Base-by-base conservation (phyloP, 2,329 filamentous ascomycete species). In the Myriosclerotinia duriaeana region DNA sequence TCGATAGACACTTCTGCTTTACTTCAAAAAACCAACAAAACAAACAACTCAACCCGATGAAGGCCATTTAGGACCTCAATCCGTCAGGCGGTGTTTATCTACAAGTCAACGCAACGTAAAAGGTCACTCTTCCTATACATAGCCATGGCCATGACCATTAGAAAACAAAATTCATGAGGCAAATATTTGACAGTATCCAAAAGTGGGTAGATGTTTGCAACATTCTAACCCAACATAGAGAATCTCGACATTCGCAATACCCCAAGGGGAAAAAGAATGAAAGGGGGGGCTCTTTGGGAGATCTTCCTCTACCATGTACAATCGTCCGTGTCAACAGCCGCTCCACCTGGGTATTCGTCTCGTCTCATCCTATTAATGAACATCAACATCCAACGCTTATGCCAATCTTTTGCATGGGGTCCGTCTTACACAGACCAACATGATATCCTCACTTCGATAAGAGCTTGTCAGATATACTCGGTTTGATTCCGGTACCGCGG, bases 381-480 rank as follows among this genome's bases (percentile, higher is more conserved):
- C 50, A 58, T 50, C 53, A 58, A 50, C 50, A 58, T 40, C 42
- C 53, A 58, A 48, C 34, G 42, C 48, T 60, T 50, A 48, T 50
- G 14, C 34, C 60, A 54, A 30, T 40, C 34, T 22, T 36, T 22
- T 64, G 38, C 50, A 20, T 34, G 26, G 40, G 22, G n/a, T 38
- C 36, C 36, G 15, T 53, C 8, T 60, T 38, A 65, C 64, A 65
- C 54, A 65, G 54, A n/a, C 54, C 64, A 53, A 26, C 22, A 22
- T 58, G 20, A 46, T 44, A 65, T 65, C 38, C 40, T 52, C 40
- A 50, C 54, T 12, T 6, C 9, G 44, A 38, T 8, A 38, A 60
- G 46, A 53, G 14, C 34, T 56, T 48, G 30, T 42, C 48, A 15
- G 40, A 50, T 60, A 22, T 34, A 22, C 26, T n/a, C 20, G 5